Conservation (phyloP, 257 asterid genomes). For the Thymus quinquecostatus region DNA sequence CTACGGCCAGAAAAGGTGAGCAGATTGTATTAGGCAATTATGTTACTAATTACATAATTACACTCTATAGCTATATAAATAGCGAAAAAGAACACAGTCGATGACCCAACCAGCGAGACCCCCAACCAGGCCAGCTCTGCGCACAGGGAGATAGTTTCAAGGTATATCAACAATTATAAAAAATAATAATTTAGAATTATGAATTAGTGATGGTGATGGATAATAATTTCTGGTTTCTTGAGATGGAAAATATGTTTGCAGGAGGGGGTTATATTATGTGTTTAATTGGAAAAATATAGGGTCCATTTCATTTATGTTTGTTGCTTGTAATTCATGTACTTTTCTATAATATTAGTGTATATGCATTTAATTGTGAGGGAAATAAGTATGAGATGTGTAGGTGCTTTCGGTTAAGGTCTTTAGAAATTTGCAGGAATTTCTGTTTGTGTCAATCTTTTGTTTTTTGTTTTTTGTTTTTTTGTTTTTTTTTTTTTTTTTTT, state of each 20-base stretch:
- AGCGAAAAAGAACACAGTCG: no score
- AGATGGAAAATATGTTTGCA: conserved; percentile 26
- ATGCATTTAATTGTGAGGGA: conserved; percentile 15
- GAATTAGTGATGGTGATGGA: conserved; percentile 8
- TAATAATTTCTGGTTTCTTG: conserved; percentile 22
- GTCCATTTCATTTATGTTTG: conserved; percentile 44
- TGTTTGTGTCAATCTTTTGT: no score
- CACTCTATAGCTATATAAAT: no score
- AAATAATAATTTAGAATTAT: no score
- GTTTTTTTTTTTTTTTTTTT: conserved; percentile 24
- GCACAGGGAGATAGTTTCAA: no score
- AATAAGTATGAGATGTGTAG: conserved; percentile 10
- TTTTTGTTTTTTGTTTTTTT: conserved; percentile 19
- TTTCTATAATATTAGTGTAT: conserved; percentile 24
- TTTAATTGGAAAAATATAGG: conserved; percentile 25
- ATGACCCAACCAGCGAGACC: no score
- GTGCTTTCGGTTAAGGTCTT: conserved; percentile 25
- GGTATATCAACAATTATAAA: no score
- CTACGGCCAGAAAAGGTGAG: no score
- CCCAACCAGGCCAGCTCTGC: no score
- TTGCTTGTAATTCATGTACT: conserved; percentile 29
- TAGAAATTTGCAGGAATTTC: conserved; percentile 18
- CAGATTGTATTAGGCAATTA: no score
- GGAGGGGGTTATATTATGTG: conserved; percentile 28
- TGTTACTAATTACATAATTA: no score